A percentile compares a stretch with the other conserved stretches of the same genome.
phyloP scores from a whole-genome alignment of 768 basidiomycete genomes.

The Dendrothele bispora region DNA sequence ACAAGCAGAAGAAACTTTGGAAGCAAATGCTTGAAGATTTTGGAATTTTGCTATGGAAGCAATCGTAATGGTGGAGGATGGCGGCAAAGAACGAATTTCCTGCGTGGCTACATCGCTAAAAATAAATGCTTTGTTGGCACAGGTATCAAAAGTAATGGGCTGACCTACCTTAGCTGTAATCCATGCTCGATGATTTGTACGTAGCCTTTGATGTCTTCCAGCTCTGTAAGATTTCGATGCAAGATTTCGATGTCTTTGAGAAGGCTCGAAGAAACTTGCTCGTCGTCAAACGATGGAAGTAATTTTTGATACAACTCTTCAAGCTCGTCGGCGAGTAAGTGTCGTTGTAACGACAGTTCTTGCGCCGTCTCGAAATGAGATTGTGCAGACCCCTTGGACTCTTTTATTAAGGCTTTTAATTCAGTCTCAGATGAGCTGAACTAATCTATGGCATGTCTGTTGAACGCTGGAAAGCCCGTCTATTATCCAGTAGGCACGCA shows the following conservation, averaged over 20 bases:
- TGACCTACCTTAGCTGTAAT: conserved; percentile 66
- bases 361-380: conserved; percentile 63
- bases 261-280: conserved; percentile 56
- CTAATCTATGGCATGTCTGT: conserved; percentile 50
- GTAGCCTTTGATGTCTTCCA: conserved; percentile 76
- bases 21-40: conserved; percentile 60
- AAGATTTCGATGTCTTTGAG: conserved; percentile 81
- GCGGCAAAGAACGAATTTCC: conserved; percentile 42
- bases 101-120: conserved; percentile 58
- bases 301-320: conserved; percentile 65
- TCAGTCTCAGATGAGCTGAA: conserved; percentile 50
- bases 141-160: conserved; percentile 1
- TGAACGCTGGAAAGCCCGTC: conserved; percentile 26
- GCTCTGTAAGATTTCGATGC: conserved; percentile 73
- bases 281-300: conserved; percentile 52
- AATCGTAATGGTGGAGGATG: conserved; percentile 39
- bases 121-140: conserved; percentile 7
- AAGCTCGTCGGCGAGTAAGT: conserved; percentile 78
- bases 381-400: conserved; percentile 47
- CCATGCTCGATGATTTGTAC: conserved; percentile 72
- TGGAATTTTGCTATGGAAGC: conserved; percentile 57
- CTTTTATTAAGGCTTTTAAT: conserved; percentile 45
- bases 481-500: conserved; percentile 32
- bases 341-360: conserved; percentile 72
- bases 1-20: conserved; percentile 45